These are phyloP conservation scores for Rhizopus sp. DNA, from an alignment of 371 early-diverging fungal genomes.

Conservation along the genomic window DNA sequence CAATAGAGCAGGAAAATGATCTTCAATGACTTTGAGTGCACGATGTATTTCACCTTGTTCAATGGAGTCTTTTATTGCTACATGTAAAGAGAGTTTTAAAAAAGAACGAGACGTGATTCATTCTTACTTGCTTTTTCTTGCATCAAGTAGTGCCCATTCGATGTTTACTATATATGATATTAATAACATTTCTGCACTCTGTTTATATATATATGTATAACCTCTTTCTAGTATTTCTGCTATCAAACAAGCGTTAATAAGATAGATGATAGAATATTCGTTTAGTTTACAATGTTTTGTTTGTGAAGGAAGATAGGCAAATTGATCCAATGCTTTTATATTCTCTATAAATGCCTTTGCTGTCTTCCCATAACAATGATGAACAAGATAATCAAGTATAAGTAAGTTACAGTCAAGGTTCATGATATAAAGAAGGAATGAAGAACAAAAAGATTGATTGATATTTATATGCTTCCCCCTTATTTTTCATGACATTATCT, in stretches of 20 bases:
- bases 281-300: constrained; percentile 2
- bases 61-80: constrained; percentile 37
- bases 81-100: neutral
- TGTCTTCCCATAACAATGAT: constrained; percentile 64
- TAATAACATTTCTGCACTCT: neutral
- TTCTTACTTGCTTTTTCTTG: constrained; percentile 39
- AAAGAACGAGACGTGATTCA: neutral
- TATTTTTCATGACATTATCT: too few species aligned
- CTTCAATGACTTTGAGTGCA: constrained; percentile 36
- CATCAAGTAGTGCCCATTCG: constrained; percentile 39
- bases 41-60: constrained; percentile 29
- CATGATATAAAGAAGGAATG: constrained; percentile 9
- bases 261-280: neutral
- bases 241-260: neutral
- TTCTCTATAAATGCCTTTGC: constrained; percentile 62
- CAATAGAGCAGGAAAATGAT: constrained; percentile 33
- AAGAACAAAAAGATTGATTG: constrained; percentile 2
- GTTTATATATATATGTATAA: neutral
- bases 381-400: constrained; percentile 55
- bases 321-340: constrained; percentile 27
- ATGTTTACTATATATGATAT: constrained; percentile 5
- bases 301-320: neutral
- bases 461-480: too few species aligned
- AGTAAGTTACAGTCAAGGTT: constrained; percentile 31
- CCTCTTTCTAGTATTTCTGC: constrained; percentile 5